phyloP scores from a whole-genome alignment of 768 basidiomycete genomes.

The Crucibulum laeve region DNA sequence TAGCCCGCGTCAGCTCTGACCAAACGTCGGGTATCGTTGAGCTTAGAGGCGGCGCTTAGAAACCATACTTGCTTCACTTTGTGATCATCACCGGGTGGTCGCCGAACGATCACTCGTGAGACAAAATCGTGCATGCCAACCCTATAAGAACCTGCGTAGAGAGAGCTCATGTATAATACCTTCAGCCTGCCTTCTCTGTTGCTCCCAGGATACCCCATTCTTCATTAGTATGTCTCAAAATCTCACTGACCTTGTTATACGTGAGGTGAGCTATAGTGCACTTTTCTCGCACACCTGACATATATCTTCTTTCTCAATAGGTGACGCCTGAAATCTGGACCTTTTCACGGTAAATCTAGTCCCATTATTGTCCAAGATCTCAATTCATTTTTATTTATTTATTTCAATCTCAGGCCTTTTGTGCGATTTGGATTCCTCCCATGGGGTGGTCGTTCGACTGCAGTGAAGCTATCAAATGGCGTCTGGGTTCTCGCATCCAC shows the following conservation, averaged over 20 bases:
- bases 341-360: conserved; percentile 55
- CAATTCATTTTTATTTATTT: no score
- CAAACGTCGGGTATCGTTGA: no score
- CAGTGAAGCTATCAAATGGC: conserved; percentile 56
- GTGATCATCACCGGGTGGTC: no score
- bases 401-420: conserved; percentile 48
- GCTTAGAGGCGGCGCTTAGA: no score
- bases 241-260: not conserved
- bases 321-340: conserved; percentile 50
- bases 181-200: not conserved
- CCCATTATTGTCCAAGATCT: no score
- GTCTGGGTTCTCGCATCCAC: conserved; percentile 80
- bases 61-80: no score
- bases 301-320: conserved; percentile 14
- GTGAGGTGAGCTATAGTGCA: not conserved
- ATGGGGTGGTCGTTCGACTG: conserved; percentile 76
- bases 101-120: no score
- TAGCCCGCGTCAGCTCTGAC: no score
- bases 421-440: conserved; percentile 60
- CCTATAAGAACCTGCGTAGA: not conserved
- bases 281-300: no score
- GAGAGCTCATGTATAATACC: not conserved
- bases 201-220: not conserved
- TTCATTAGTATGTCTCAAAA: not conserved
- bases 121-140: no score